Evolutionary conservation across 2,329 filamentous ascomycete genomes (phyloP), one percentile per base, ranked within the genome.

Genomic region (Aspergillus novofumigatus): DNA sequence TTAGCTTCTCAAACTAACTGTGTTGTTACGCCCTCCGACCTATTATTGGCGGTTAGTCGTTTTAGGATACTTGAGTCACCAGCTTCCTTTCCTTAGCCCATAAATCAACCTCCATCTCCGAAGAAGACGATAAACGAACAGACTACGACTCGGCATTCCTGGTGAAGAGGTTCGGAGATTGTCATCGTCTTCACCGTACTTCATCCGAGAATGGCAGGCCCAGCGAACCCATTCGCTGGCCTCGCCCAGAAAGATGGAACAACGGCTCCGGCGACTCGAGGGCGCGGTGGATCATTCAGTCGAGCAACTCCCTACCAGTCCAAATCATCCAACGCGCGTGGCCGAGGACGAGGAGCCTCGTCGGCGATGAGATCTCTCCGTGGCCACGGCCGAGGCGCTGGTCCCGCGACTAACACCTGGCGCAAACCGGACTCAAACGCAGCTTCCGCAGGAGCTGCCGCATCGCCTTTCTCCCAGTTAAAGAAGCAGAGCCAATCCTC

Each of bases 151-250:
- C 3, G 8, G n/a, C 32, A 21, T 8, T 14, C 48, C 7, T 29
- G 21, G 17, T 21, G n/a, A 53, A 57, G 55, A 61, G 65, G 55
- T 52, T 54, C 52, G 42, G 26, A 59, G 63, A 55, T 53, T 53
- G 56, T 61, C 58, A 60, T 58, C 58, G 61, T 52, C 59, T 52
- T 51, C 57, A 53, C 59, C 62, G 65, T 65, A 50, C 56, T 55
- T 49, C 60, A 65, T 66, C 62, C 64, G 70, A 23, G 61, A 54
- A 72, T 72, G 70, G 65, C 68, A 59, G 64, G 64, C 57, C 65
- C 68, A 44, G 62, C 68, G 45, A 70, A 67, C 55, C 64, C 68
- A 47, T 70, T 69, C 60, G 57, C 61, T 56, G 61, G 59, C 52
- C 63, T 65, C 32, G 61, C 61, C 54, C 69, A 70, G 57, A 66